Evolutionary conservation across 2,329 filamentous ascomycete species (phyloP), one percentile per base, ranked within the genome.

Genomic region (Leptographium wingfieldii): DNA sequence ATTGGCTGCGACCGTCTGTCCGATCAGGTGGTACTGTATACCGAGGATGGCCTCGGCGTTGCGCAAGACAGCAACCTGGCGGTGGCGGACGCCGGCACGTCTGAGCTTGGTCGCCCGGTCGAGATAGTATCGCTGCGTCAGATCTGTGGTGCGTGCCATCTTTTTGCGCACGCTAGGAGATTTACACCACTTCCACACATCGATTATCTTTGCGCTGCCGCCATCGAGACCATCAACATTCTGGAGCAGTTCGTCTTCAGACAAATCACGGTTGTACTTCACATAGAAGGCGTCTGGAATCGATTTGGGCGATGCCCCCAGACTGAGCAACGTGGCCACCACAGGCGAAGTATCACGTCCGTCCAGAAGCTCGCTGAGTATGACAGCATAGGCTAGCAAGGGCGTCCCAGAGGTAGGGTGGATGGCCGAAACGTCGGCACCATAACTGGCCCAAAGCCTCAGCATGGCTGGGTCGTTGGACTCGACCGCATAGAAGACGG

Each of bases 401-500:
- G 60, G 60, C 54, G 48, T 61, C 4, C 54, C 54, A 4, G 12
- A 38, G 2, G 43, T n/a, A 3, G 57, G 46, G 27, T 61, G 57
- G 1, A 57, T n/a, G 29, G n/a, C 54, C 3, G 54, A 54, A 7
- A 57, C 25, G 38, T 59, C n/a, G 33, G 57, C 60, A 3, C 56
- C 59, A 31, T 60, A 60, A 29, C 33, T 29, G 12, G 49, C 25
- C 61, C 61, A 62, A 7, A 62, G 61, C 10, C 56, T 53, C 57
- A 62, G 40, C 29, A 60, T 3, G 10, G 56, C 27, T 14, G 59
- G 19, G 22, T 62, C 35, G n/a, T 61, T 58, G 22, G 54, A 35
- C 59, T 58, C 54, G n/a, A 59, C 59, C 14, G 43, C 61, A 51
- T 61, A 63, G 35, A 63, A 63, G 14, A 63, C 57, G 14, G 61